phyloP scores from a whole-genome alignment of 192 early-diverging fungal species.

The Rhizoclosmatium sp. region DNA sequence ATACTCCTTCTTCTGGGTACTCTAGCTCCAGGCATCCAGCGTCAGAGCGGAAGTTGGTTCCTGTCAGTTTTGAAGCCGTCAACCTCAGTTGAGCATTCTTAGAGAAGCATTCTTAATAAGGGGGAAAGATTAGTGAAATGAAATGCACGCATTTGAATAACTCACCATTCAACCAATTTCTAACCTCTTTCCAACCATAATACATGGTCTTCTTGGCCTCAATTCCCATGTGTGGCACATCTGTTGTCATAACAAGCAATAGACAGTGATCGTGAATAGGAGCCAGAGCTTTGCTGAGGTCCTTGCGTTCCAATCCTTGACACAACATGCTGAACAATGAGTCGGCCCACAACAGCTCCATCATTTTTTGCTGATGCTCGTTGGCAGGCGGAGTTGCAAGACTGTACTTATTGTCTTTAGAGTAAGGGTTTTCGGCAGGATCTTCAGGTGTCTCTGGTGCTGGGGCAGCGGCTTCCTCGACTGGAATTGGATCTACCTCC shows the following conservation, averaged over 20 bases:
- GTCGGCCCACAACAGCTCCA: conserved; percentile 13
- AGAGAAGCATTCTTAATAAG: not conserved
- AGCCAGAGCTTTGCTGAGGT: not conserved
- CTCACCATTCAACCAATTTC: not conserved
- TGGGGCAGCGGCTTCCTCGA: not conserved
- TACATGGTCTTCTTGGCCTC: not conserved
- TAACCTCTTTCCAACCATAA: conserved; percentile 16
- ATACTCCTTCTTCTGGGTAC: not conserved
- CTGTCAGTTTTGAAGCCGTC: conserved; percentile 6
- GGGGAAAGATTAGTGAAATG: not conserved
- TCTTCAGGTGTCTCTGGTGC: not conserved
- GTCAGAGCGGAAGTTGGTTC: conserved; percentile 6
- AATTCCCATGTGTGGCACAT: not conserved
- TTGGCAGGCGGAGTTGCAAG: not conserved
- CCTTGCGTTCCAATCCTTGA: not conserved
- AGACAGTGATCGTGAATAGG: conserved; percentile 17
- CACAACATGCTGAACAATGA: not conserved
- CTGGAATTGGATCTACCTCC: not conserved
- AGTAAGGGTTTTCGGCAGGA: conserved; percentile 1
- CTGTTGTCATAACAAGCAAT: conserved; percentile 1
- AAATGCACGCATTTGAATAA: not conserved
- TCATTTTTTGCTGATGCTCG: not conserved
- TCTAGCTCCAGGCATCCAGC: not conserved
- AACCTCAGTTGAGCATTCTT: not conserved
- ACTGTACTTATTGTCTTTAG: conserved; percentile 8